Evolutionary conservation across 2,329 filamentous ascomycete genomes (phyloP).

Genomic region (Exserohilum turcica): DNA sequence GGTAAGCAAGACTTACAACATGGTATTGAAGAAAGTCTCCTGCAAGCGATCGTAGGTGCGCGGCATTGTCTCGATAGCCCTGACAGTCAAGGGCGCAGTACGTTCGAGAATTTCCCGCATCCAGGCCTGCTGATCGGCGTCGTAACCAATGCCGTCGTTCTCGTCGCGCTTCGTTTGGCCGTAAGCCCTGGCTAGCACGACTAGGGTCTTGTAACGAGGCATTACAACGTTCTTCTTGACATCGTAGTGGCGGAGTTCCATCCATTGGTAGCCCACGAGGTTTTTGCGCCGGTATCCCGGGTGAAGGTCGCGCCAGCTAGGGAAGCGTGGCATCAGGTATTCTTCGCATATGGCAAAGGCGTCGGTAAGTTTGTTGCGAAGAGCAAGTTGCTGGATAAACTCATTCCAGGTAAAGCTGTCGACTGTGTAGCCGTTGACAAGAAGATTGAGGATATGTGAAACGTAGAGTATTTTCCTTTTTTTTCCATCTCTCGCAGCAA

Average conservation of each 20-base stretch:
- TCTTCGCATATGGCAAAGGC: conserved; percentile 78
- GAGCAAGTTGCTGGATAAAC: conserved; percentile 70
- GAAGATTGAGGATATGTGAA: too few species aligned
- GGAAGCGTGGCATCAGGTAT: conserved; percentile 78
- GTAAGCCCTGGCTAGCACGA: conserved; percentile 49
- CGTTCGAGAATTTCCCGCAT: conserved; percentile 38
- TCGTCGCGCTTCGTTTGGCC: conserved; percentile 45
- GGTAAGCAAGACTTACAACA: conserved; percentile 10
- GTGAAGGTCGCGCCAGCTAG: conserved; percentile 65
- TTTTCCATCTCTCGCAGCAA: too few species aligned
- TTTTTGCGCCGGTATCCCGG: conserved; percentile 33
- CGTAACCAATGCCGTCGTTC: conserved; percentile 33
- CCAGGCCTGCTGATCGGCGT: conserved; percentile 27
- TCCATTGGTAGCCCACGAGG: conserved; percentile 29
- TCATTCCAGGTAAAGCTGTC: conserved; percentile 82
- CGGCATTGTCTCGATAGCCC: conserved; percentile 54
- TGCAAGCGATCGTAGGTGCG: conserved; percentile 41
- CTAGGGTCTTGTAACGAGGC: conserved; percentile 52
- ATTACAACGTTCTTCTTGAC: conserved; percentile 35
- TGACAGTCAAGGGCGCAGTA: conserved; percentile 47
- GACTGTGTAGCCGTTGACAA: conserved; percentile 71
- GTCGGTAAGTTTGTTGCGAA: conserved; percentile 62
- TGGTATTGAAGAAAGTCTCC: conserved; percentile 27
- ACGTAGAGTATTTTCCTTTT: too few species aligned
- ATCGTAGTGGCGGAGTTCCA: conserved; percentile 38